Evolutionary conservation across 805 yeast genomes (phyloP).

Genomic region (Danielia oregonensis): DNA sequence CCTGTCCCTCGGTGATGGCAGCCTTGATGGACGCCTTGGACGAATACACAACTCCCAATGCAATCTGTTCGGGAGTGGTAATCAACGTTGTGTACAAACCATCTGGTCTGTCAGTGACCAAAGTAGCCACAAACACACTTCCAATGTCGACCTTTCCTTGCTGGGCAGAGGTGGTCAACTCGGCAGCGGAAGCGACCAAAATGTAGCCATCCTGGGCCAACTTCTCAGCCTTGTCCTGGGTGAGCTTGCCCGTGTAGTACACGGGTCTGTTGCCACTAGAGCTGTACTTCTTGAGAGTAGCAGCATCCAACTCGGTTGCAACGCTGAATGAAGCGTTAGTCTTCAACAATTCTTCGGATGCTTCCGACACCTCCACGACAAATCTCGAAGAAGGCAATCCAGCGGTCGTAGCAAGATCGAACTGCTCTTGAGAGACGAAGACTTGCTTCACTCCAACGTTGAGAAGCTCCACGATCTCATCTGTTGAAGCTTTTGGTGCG

Average conservation of each 20-base stretch:
- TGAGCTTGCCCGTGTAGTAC: conserved; percentile 16
- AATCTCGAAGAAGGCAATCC: conserved; percentile 17
- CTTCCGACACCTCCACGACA: conserved; percentile 7
- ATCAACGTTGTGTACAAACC: conserved; percentile 84
- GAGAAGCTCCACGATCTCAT: conserved; percentile 41
- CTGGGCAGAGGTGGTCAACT: conserved; percentile 23
- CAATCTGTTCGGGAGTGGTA: conserved; percentile 55
- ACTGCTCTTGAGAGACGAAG: conserved; percentile 27
- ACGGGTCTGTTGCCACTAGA: conserved; percentile 29
- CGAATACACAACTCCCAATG: conserved; percentile 87
- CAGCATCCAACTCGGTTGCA: conserved; percentile 11
- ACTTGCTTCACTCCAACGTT: conserved; percentile 58
- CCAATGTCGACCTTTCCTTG: conserved; percentile 32
- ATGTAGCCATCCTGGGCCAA: conserved; percentile 31
- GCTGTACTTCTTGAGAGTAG: conserved; percentile 15
- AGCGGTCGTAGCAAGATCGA: conserved; percentile 6
- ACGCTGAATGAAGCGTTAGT: conserved; percentile 23
- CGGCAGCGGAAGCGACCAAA: conserved; percentile 26
- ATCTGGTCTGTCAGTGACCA: conserved; percentile 81
- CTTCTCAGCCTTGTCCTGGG: conserved; percentile 23
- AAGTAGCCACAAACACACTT: conserved; percentile 45
- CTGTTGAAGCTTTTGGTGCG: conserved; percentile 33
- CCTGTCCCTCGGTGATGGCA: conserved; percentile 76
- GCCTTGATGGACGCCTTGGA: conserved; percentile 76
- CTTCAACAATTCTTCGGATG: conserved; percentile 10